A percentile compares a stretch with the other conserved stretches of the same genome.
These are phyloP conservation scores for Picea sitchensis DNA, from an alignment of 75 land plant genomes.

Conservation along the genomic window DNA sequence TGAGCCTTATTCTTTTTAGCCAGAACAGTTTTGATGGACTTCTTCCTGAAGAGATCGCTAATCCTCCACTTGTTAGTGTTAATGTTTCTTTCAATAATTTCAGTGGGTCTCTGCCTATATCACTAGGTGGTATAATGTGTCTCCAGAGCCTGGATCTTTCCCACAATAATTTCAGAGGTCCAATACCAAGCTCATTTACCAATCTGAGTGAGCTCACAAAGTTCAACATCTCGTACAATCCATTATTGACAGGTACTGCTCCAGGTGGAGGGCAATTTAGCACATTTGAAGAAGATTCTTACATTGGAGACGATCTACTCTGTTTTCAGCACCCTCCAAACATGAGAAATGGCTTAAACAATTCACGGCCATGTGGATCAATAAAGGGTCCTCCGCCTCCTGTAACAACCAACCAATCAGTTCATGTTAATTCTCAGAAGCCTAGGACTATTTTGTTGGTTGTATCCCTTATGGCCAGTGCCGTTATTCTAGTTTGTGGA, in stretches of 20 bases:
- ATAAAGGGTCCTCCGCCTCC: not conserved
- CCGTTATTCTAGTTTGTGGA: not conserved
- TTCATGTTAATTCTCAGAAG: not conserved
- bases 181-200: conserved; percentile 35
- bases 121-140: conserved; percentile 34
- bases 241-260: conserved; percentile 35
- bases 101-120: conserved; percentile 46
- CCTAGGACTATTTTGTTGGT: not conserved
- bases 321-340: conserved; percentile 9
- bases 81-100: conserved; percentile 53
- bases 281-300: conserved; percentile 51
- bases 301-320: conserved; percentile 47
- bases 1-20: conserved; percentile 50
- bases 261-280: conserved; percentile 51
- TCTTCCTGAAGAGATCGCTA: conserved; percentile 35
- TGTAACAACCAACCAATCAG: not conserved
- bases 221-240: conserved; percentile 73
- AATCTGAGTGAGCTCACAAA: conserved; percentile 39
- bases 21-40: conserved; percentile 37
- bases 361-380: not conserved
- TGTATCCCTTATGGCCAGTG: not conserved
- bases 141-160: conserved; percentile 45
- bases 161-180: conserved; percentile 38
- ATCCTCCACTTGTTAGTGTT: conserved; percentile 37
- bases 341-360: conserved; percentile 1